Percentiles rank a stretch among this genome's conserved stretches.
phyloP scores from a whole-genome alignment of 2,329 filamentous ascomycete species.

The Raffaelea arxii region DNA sequence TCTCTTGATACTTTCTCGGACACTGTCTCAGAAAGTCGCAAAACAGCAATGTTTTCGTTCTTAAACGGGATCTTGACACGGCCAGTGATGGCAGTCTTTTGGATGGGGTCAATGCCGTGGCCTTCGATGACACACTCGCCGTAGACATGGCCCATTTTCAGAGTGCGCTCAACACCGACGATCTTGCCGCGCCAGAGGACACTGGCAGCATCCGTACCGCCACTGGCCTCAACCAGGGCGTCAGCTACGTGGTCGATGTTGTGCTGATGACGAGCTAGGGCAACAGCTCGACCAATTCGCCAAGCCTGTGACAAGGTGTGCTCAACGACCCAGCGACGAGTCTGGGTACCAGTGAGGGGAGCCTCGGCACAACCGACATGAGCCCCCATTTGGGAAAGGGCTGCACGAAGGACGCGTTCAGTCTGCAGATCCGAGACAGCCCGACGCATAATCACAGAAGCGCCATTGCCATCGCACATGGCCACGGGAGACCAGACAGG shows the following conservation, averaged over 20 bases:
- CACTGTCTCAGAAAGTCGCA: conserved; percentile 18
- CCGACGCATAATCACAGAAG: conserved; percentile 38
- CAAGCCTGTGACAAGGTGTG: conserved; percentile 43
- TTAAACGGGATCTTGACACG: conserved; percentile 59
- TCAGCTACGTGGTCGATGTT: conserved; percentile 45
- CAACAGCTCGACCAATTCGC: conserved; percentile 52
- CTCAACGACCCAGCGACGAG: conserved; percentile 39
- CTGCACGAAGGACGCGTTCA: conserved; percentile 40
- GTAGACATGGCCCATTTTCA: conserved; percentile 49
- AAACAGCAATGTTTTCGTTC: conserved; percentile 62
- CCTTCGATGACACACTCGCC: conserved; percentile 49
- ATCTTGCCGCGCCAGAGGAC: conserved; percentile 58
- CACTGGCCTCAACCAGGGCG: conserved; percentile 47
- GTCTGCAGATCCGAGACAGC: conserved; percentile 34
- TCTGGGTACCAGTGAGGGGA: conserved; percentile 38
- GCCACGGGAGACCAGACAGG: conserved; percentile 35
- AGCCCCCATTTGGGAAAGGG: conserved; percentile 46
- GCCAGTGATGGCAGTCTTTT: conserved; percentile 25
- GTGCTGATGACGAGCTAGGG: conserved; percentile 36
- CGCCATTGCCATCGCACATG: conserved; percentile 43
- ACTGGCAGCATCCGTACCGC: conserved; percentile 40
- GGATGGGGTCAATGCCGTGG: conserved; percentile 21
- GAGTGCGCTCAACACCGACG: conserved; percentile 44
- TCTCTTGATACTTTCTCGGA: conserved; percentile 11
- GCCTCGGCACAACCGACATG: conserved; percentile 38